A percentile compares a stretch with the other conserved stretches of the same genome.
Evolutionary conservation across 352 stramenopile species (phyloP).

Genomic region (Phytophthora aleatoria): DNA sequence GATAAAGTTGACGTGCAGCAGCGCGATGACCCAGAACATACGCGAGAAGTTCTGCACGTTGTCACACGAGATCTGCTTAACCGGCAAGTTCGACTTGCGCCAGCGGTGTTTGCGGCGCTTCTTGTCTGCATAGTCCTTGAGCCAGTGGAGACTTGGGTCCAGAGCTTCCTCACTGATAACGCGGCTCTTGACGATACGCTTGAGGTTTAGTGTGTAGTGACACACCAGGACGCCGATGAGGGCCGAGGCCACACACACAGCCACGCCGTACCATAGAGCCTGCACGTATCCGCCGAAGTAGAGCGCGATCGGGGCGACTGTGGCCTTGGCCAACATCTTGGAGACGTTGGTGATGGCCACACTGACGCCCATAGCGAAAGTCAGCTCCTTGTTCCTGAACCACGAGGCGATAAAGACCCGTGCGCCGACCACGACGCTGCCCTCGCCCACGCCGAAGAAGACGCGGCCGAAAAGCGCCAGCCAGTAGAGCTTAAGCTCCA

Average conservation of each 20-base stretch:
- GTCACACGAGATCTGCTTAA: conserved; percentile 60
- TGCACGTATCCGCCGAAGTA: conserved; percentile 87
- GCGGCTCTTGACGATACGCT: conserved; percentile 66
- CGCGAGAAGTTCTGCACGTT: conserved; percentile 74
- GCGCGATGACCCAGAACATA: conserved; percentile 88
- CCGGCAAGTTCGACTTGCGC: conserved; percentile 35
- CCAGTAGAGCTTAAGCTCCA: conserved; percentile 77
- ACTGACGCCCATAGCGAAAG: conserved; percentile 87
- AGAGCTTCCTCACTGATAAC: conserved; percentile 59
- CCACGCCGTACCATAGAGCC: conserved; percentile 82
- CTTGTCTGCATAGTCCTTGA: conserved; percentile 71
- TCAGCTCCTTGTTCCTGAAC: conserved; percentile 85
- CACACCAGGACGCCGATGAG: conserved; percentile 61
- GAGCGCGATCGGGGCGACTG: conserved; percentile 82
- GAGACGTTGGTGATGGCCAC: conserved; percentile 91
- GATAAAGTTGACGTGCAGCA: conserved; percentile 90
- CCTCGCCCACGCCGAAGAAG: conserved; percentile 84
- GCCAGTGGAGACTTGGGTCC: conserved; percentile 65
- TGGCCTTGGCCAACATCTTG: conserved; percentile 92
- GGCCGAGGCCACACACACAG: conserved; percentile 61
- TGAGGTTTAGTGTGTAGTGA: conserved; percentile 64
- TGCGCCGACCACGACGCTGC: conserved; percentile 78
- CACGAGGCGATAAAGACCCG: conserved; percentile 86
- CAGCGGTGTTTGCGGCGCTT: conserved; percentile 61
- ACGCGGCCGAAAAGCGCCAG: conserved; percentile 80